phyloP scores from a whole-genome alignment of 1,284 basidiomycete genomes.

The Mycena sp. region DNA sequence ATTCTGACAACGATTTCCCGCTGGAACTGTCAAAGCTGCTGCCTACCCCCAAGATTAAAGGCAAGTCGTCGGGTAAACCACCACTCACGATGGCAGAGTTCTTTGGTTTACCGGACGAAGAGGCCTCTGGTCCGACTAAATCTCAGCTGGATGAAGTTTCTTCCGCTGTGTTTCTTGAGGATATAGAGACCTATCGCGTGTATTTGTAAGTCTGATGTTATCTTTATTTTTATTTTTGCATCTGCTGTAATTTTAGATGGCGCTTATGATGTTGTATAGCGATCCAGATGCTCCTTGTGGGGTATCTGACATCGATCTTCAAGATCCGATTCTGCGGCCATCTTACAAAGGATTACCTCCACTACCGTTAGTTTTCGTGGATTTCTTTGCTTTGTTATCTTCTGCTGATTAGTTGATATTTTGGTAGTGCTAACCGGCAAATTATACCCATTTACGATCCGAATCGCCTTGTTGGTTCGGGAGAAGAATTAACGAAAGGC shows the following conservation, averaged over 20 bases:
- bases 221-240: no score
- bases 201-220: background rate
- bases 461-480: background rate
- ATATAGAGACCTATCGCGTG: background rate
- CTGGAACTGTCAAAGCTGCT: no score
- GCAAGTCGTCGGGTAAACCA: no score
- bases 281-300: background rate
- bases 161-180: background rate
- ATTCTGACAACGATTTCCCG: no score
- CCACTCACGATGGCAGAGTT: conserved; percentile 1
- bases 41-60: no score
- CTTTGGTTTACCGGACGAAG: background rate
- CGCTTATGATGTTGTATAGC: background rate
- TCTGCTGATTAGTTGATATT: background rate
- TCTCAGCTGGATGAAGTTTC: no score
- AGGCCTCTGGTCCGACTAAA: no score
- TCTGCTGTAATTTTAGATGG: no score
- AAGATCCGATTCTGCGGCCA: background rate
- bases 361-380: background rate
- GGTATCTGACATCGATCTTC: background rate
- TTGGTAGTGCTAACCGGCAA: background rate
- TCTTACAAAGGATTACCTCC: background rate
- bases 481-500: background rate
- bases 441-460: background rate
- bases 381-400: no score